Evolutionary conservation across 2,329 filamentous ascomycete species (phyloP), one percentile per base, ranked within the genome.

Genomic region (Nemania diffusa): DNA sequence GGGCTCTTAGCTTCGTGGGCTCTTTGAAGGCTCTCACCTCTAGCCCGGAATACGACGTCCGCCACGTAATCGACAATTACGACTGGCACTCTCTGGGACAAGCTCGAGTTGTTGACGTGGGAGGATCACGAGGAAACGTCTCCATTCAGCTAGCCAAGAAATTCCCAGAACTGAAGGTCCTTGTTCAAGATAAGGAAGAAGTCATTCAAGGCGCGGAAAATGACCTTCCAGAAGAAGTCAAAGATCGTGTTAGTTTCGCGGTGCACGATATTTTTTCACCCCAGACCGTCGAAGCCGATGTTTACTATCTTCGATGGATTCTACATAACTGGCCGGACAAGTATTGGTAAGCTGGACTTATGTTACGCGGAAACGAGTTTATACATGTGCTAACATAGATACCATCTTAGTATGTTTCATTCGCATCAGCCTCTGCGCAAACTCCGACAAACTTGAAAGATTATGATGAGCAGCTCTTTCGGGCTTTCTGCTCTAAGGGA

Each of bases 261-360:
- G 46, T 27, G 7, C 58, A 61, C 53, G 71, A 74, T 42, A 57
- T 74, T 1, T 71, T 74, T 37, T 50, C 50, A 9, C 57, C 69
- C 22, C 73, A 74, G 55, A 44, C 58, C 0, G 50, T 68, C 17
- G 50, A 67, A 8, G 82, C 79, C 2, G 78, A 80, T 40, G 76
- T 82, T 48, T 84, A 82, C 71, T 74, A 82, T 57, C 74, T 84
- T 66, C 81, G 81, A 22, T 76, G 77, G 72, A 81, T 84, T 48
- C 72, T 84, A 8, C 83, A 84, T 70, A 81, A 83, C 73, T 84
- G 81, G 80, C 75, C 81, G 0, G 80, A 83, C 37, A 74, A 76
- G n/a, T n/a, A n/a, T n/a, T n/a, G n/a, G n/a, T n/a, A n/a, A n/a
- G n/a, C n/a, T n/a, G n/a, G n/a, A n/a, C n/a, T n/a, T n/a, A n/a